Conservation (phyloP, 257 asterid species). For the Mentha longifolia region DNA sequence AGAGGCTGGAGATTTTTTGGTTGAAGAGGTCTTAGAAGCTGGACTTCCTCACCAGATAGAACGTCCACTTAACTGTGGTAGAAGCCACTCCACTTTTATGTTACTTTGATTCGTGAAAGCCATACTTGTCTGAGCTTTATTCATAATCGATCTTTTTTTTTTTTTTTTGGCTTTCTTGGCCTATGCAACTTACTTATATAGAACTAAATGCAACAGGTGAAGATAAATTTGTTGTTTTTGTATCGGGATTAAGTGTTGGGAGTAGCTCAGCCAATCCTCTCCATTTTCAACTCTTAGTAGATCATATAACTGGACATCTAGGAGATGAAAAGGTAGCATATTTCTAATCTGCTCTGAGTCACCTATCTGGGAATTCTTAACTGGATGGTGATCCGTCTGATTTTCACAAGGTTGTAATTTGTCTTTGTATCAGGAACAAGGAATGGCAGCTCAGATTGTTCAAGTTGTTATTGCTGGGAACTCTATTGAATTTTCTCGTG, state of each 20-base stretch:
- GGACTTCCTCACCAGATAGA: slow-evolving; percentile 89
- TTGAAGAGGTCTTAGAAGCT: slow-evolving; percentile 83
- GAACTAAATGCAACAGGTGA: slow-evolving; percentile 61
- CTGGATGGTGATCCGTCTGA: slow-evolving; percentile 26
- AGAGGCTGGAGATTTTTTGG: slow-evolving; percentile 80
- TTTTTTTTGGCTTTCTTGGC: not conserved
- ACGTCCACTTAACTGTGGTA: slow-evolving; percentile 68
- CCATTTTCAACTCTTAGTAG: slow-evolving; percentile 87
- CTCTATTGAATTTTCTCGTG: slow-evolving; percentile 75
- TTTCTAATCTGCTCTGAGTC: slow-evolving; percentile 25
- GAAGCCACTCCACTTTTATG: slow-evolving; percentile 15
- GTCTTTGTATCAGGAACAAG: slow-evolving; percentile 68
- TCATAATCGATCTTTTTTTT: not conserved
- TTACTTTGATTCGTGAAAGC: slow-evolving; percentile 5
- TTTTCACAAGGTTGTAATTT: slow-evolving; percentile 32
- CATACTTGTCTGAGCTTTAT: slow-evolving; percentile 9
- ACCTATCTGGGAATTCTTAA: slow-evolving; percentile 22
- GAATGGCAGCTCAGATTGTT: slow-evolving; percentile 84
- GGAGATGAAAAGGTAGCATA: slow-evolving; percentile 83
- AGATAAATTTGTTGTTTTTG: slow-evolving; percentile 81
- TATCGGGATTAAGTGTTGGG: slow-evolving; percentile 90
- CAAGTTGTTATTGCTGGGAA: slow-evolving; percentile 92
- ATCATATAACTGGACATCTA: slow-evolving; percentile 96
- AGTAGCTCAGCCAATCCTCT: slow-evolving; percentile 83
- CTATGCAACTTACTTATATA: slow-evolving; percentile 11